Base-by-base conservation (phyloP, 2,329 filamentous ascomycete species). In the Aspergillus fumigatiaffinis region DNA sequence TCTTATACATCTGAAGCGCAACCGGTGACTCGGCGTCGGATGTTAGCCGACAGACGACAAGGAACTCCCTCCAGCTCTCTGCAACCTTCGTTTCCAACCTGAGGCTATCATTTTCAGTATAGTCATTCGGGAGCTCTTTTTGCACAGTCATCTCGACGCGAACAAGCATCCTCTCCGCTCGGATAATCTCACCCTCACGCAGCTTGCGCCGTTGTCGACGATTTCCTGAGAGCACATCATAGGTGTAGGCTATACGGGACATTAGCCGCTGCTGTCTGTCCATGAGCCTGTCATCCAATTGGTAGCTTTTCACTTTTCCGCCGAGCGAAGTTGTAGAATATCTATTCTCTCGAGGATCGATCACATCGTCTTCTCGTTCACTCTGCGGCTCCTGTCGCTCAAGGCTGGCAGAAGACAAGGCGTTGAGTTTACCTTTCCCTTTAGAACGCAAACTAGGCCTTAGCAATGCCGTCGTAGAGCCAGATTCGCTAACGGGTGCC, bases 161-260 rank as follows among this genome's bases (percentile, higher is more conserved):
- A 21, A 88, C 82, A 23, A 89, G 79, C 86, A 89, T 89, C 58
- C 82, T 84, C 66, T 88, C 85, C 71, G 86, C 85, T 70, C 87
- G 87, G 56, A 88, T 76, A 52, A 88, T 83, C 59, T 87, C 81
- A 4, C 86, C 86, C 62, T 85, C 80, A 53, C 77, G 73, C 25
- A 77, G 67, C 25, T 79, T 73, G 29, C 68, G 70, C 52, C 74
- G 69, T 50, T 67, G 70, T 8, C 72, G 68, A 46, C 70, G 65
- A 53, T 68, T 72, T 4, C 65, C 65, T 26, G 71, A 69, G 23
- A 77, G 71, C 48, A 63, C 71, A 47, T 64, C 68, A 56, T 71
- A 71, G 10, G 73, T 77, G 55, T 60, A 71, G 50, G 68, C 71
- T 41, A 76, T 73, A 53, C 61, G 73, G 51, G 70, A 70, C 47